Evolutionary conservation across 257 asterid genomes (phyloP).

Genomic region (Nicotiana paniculata): DNA sequence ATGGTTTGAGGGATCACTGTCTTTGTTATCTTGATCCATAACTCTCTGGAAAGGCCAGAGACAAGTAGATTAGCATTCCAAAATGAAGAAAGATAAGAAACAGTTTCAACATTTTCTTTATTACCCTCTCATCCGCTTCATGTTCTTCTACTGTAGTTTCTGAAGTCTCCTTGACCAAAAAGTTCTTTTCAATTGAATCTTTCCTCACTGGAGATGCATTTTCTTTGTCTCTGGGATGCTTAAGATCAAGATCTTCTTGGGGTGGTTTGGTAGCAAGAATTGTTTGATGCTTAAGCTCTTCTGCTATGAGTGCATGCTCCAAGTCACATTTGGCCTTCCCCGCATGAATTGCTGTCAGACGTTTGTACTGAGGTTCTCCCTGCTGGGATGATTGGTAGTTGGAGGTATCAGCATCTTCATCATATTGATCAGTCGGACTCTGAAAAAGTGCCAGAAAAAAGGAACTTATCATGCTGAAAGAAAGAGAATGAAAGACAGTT

Average conservation of each 20-base stretch:
- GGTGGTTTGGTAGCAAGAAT: not conserved
- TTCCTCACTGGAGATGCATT: slow-evolving; percentile 32
- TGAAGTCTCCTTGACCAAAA: slow-evolving; percentile 8
- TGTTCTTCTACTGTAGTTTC: slow-evolving; percentile 10
- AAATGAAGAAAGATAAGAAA: not conserved
- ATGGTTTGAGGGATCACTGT: not conserved
- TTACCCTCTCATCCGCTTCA: slow-evolving; percentile 24
- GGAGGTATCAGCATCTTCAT: not conserved
- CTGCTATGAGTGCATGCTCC: not conserved
- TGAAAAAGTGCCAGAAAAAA: not conserved
- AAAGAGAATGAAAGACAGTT: not conserved
- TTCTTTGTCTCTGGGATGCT: slow-evolving; percentile 7
- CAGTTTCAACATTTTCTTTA: not conserved
- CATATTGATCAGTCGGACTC: not conserved
- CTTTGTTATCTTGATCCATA: not conserved
- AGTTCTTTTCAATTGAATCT: slow-evolving; percentile 52
- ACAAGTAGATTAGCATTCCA: not conserved
- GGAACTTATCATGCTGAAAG: not conserved
- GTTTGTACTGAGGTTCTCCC: slow-evolving; percentile 2
- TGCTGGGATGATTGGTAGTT: not conserved
- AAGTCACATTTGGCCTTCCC: slow-evolving; percentile 1
- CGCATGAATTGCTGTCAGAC: slow-evolving; percentile 3
- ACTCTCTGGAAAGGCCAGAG: not conserved
- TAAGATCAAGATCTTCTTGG: not conserved
- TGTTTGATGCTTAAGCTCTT: not conserved